Evolutionary conservation across 441 rosid genomes (phyloP).

Genomic region (Aleurites moluccanus): DNA sequence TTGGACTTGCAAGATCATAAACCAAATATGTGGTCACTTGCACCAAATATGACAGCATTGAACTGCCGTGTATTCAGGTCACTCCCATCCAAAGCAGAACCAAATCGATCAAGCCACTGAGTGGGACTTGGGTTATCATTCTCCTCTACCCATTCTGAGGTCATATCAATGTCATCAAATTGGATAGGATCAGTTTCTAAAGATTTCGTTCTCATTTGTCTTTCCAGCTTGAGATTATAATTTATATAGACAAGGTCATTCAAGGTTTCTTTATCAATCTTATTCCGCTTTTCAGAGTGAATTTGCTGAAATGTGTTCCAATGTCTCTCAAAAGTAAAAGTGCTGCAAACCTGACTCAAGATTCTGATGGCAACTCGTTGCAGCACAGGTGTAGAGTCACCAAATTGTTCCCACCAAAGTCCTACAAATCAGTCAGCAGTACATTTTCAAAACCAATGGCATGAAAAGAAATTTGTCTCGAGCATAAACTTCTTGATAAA

Average conservation of each 20-base stretch:
- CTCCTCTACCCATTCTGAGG: conserved; percentile 94
- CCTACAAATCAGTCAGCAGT: conserved; percentile 39
- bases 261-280: conserved; percentile 73
- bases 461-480: conserved; percentile 1
- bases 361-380: conserved; percentile 83
- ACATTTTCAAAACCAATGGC: conserved; percentile 10
- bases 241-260: conserved; percentile 64
- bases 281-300: conserved; percentile 81
- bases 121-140: conserved; percentile 65
- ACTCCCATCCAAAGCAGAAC: conserved; percentile 67
- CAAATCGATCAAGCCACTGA: conserved; percentile 84
- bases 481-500: background rate
- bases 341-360: conserved; percentile 86
- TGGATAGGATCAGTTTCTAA: conserved; percentile 65
- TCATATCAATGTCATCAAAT: conserved; percentile 79
- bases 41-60: conserved; percentile 58
- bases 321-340: conserved; percentile 64
- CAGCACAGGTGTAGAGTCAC: conserved; percentile 79
- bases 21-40: conserved; percentile 63
- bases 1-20: conserved; percentile 39
- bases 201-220: conserved; percentile 46
- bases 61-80: conserved; percentile 85
- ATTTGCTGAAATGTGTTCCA: conserved; percentile 87
- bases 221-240: conserved; percentile 72
- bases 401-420: conserved; percentile 94